A percentile compares a stretch with the other conserved stretches of the same genome.
phyloP scores from a whole-genome alignment of 108 stramenopile species.

The Aureococcus anophagefferens region DNA sequence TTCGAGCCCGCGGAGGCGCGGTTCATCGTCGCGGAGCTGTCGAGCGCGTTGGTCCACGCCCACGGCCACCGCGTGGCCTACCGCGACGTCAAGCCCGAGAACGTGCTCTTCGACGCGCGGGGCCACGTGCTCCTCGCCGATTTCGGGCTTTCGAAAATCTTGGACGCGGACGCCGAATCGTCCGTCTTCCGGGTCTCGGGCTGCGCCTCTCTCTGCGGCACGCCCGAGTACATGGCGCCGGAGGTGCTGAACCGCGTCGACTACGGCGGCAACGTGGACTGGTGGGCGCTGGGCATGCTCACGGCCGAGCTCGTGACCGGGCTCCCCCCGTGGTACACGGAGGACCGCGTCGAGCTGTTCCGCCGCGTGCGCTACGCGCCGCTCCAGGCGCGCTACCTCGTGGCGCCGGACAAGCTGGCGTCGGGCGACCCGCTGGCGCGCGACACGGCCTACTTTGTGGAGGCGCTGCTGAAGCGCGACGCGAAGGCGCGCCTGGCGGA shows the following conservation, averaged over 20 bases:
- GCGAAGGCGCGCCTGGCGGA: background rate
- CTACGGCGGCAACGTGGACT: conserved; percentile 81
- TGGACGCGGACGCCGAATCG: conserved; percentile 38
- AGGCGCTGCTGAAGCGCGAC: background rate
- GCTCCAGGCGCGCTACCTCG: conserved; percentile 22
- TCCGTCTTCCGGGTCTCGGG: conserved; percentile 70
- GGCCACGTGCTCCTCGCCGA: conserved; percentile 83
- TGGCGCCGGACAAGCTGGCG: background rate
- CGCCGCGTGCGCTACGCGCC: conserved; percentile 68
- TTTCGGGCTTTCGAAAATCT: conserved; percentile 69
- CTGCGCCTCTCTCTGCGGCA: conserved; percentile 87
- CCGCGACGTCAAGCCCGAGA: conserved; percentile 79
- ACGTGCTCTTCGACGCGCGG: conserved; percentile 75
- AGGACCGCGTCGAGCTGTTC: conserved; percentile 87
- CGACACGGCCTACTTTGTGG: background rate
- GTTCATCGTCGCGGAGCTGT: conserved; percentile 39
- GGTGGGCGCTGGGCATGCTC: conserved; percentile 92
- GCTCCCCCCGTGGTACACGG: conserved; percentile 93
- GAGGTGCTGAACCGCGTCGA: conserved; percentile 70
- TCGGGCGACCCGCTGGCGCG: background rate
- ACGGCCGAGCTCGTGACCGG: conserved; percentile 96
- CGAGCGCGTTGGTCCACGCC: conserved; percentile 32
- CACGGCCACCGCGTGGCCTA: conserved; percentile 76
- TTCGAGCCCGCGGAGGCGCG: conserved; percentile 20
- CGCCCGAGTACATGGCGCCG: conserved; percentile 96